Conservation (phyloP, 1,284 basidiomycete species). For the Rhodofomes roseus region DNA sequence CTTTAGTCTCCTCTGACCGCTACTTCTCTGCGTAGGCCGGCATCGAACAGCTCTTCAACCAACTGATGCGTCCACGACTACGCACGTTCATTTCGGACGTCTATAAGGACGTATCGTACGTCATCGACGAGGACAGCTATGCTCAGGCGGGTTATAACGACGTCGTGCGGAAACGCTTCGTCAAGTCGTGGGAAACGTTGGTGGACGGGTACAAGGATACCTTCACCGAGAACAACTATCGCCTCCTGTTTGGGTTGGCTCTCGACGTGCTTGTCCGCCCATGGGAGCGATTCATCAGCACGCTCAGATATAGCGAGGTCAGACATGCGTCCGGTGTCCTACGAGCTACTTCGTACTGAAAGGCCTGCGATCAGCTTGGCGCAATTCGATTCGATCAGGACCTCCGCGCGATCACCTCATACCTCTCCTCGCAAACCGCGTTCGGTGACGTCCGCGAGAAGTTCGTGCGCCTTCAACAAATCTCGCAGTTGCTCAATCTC, state of each 20-base stretch:
- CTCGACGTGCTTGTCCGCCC: conserved; percentile 87
- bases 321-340: background rate
- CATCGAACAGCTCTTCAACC: conserved; percentile 92
- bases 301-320: conserved; percentile 87
- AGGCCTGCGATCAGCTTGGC: conserved; percentile 62
- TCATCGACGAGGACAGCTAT: conserved; percentile 87
- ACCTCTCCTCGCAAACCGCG: conserved; percentile 81
- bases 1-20: conserved; percentile 10
- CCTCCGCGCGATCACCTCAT: conserved; percentile 78
- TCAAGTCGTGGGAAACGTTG: conserved; percentile 81
- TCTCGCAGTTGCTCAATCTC: conserved; percentile 88
- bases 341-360: background rate
- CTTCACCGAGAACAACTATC: conserved; percentile 87
- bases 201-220: conserved; percentile 86
- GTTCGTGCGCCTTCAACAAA: conserved; percentile 89
- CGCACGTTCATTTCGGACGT: conserved; percentile 83
- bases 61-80: conserved; percentile 82
- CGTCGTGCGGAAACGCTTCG: conserved; percentile 82
- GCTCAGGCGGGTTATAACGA: conserved; percentile 83
- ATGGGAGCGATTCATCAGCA: conserved; percentile 88
- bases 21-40: conserved; percentile 53
- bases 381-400: conserved; percentile 96
- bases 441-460: conserved; percentile 90
- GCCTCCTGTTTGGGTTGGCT: conserved; percentile 78
- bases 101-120: conserved; percentile 86